Percentiles rank a stretch among this genome's conserved stretches.
Conservation (phyloP, 768 basidiomycete genomes). For the Leccinum incarnatum region DNA sequence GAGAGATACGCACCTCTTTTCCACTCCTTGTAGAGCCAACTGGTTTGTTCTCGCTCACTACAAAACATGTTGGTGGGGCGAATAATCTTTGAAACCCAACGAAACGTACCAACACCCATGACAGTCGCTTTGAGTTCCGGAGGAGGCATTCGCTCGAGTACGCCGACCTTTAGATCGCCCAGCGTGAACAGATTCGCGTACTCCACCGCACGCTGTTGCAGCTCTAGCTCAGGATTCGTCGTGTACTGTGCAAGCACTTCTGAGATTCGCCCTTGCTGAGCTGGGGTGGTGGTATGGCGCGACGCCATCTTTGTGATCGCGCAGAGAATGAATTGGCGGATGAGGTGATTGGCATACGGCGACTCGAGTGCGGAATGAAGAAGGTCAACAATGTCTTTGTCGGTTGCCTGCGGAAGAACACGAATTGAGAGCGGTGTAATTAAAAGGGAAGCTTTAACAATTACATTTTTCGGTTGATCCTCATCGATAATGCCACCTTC, state of each 20-base stretch:
- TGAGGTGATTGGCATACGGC: conserved; percentile 89
- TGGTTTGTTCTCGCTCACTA: conserved; percentile 94
- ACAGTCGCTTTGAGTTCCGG: conserved; percentile 98
- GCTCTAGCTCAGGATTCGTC: conserved; percentile 86
- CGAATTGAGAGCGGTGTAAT: neutral
- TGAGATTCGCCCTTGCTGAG: conserved; percentile 76
- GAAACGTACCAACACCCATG: conserved; percentile 76
- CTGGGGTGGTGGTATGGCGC: conserved; percentile 60
- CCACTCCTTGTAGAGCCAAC: conserved; percentile 85
- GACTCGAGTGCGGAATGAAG: conserved; percentile 86
- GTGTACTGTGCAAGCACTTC: conserved; percentile 79
- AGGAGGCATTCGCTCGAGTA: conserved; percentile 97
- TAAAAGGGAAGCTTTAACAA: conserved; percentile 14
- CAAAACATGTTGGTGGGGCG: conserved; percentile 2
- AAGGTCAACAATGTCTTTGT: conserved; percentile 83
- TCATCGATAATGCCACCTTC: conserved; percentile 82
- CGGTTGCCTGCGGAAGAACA: conserved; percentile 52
- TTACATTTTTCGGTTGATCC: conserved; percentile 67
- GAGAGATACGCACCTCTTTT: conserved; percentile 55
- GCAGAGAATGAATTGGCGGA: conserved; percentile 89
- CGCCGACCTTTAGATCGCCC: conserved; percentile 74
- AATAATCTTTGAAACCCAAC: neutral
- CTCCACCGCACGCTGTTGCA: conserved; percentile 95
- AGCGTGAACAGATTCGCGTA: conserved; percentile 83
- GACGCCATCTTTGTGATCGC: conserved; percentile 88